Conservation (phyloP, 2,329 filamentous ascomycete genomes). For the Fusarium devonianum region DNA sequence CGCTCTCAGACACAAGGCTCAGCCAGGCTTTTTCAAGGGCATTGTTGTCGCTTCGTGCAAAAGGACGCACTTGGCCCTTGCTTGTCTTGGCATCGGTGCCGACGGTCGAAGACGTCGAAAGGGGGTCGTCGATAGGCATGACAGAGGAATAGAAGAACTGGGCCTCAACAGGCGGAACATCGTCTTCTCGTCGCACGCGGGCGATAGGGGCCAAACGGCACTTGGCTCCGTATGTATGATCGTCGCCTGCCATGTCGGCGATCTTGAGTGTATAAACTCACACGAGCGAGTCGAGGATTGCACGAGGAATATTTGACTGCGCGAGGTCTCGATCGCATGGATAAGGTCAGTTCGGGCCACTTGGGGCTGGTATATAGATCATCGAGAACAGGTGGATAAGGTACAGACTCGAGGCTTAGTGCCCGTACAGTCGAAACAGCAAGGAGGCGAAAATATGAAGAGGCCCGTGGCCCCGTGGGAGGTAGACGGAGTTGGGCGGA, state of each 20-base stretch:
- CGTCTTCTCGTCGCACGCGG: slow-evolving; percentile 50
- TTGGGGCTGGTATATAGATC: slow-evolving; percentile 27
- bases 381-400: slow-evolving; percentile 29
- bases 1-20: slow-evolving; percentile 59
- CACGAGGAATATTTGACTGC: no score
- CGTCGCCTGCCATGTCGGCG: slow-evolving; percentile 30
- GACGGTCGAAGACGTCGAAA: slow-evolving; percentile 69
- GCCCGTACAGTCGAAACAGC: slow-evolving; percentile 5
- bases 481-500: not conserved
- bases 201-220: slow-evolving; percentile 63
- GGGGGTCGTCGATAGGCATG: slow-evolving; percentile 85
- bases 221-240: slow-evolving; percentile 66
- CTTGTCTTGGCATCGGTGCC: slow-evolving; percentile 58
- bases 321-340: slow-evolving; percentile 5
- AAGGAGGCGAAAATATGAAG: not conserved
- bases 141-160: slow-evolving; percentile 88
- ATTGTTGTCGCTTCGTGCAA: slow-evolving; percentile 79
- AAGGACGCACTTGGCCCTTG: slow-evolving; percentile 74
- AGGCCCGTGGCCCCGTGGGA: not conserved
- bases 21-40: slow-evolving; percentile 82
- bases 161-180: slow-evolving; percentile 66
- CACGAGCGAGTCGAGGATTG: no score
- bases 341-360: slow-evolving; percentile 22
- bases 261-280: slow-evolving; percentile 7
- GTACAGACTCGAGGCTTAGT: slow-evolving; percentile 4